phyloP scores from a whole-genome alignment of 345 rosid genomes.

The Rhodamnia argentea region DNA sequence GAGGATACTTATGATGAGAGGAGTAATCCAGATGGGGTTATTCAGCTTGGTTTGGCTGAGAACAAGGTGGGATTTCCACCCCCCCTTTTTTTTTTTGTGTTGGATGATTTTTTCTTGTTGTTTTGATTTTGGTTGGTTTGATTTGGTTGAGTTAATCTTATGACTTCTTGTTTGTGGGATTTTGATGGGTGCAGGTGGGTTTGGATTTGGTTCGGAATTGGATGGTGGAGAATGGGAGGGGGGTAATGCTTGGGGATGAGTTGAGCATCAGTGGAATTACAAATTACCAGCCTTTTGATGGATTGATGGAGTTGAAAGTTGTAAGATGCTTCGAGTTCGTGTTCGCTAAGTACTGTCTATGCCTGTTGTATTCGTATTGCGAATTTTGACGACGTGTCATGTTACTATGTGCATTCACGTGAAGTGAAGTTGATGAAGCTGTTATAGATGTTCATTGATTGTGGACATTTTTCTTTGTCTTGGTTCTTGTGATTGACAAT shows the following conservation, averaged over 20 bases:
- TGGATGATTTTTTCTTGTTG: background rate
- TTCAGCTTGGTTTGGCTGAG: slow-evolving; percentile 67
- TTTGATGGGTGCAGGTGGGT: slow-evolving; percentile 20
- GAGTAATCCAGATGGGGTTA: slow-evolving; percentile 60
- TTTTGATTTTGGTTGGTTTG: background rate
- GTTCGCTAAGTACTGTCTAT: background rate
- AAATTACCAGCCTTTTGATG: slow-evolving; percentile 59
- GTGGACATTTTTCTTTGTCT: background rate
- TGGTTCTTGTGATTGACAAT: background rate
- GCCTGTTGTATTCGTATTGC: background rate
- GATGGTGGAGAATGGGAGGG: slow-evolving; percentile 45
- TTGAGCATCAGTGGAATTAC: slow-evolving; percentile 52
- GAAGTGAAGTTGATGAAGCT: background rate
- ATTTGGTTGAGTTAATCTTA: background rate
- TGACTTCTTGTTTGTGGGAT: background rate
- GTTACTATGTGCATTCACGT: background rate
- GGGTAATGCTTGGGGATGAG: slow-evolving; percentile 32
- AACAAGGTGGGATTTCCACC: slow-evolving; percentile 31
- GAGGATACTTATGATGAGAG: slow-evolving; percentile 65
- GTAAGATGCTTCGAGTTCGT: slow-evolving; percentile 22
- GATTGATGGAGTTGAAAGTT: slow-evolving; percentile 68
- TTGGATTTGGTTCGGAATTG: slow-evolving; percentile 52
- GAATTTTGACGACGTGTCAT: background rate
- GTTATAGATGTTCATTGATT: background rate
- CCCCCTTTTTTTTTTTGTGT: background rate